Conservation (phyloP, 495 filamentous ascomycete genomes). For the Tuber umbilicatum region DNA sequence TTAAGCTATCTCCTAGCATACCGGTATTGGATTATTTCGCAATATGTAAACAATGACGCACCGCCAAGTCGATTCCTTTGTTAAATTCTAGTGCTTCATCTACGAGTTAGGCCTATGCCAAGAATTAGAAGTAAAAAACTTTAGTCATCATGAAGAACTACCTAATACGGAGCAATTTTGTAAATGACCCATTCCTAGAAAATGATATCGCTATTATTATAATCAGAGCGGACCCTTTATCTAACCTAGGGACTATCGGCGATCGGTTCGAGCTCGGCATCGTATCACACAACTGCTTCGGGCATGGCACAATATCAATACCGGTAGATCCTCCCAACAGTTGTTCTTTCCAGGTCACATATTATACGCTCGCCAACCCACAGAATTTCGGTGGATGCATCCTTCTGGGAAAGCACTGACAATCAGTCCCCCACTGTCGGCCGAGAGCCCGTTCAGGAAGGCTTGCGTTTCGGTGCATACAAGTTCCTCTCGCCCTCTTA, state of each 20-base stretch:
- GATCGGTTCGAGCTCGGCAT: background rate
- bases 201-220: background rate
- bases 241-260: background rate
- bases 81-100: background rate
- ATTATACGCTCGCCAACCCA: background rate
- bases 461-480: background rate
- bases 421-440: background rate
- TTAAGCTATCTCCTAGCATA: background rate
- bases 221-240: background rate
- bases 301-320: background rate
- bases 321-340: background rate
- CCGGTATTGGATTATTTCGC: background rate
- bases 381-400: background rate
- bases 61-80: background rate
- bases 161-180: background rate
- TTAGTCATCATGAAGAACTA: background rate
- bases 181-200: background rate
- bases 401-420: background rate
- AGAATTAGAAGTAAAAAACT: background rate
- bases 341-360: background rate
- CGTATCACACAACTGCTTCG: background rate
- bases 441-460: background rate
- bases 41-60: background rate
- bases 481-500: background rate
- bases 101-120: background rate